phyloP scores from a whole-genome alignment of 169 alveolate genomes.

The Cryptosporidium baileyi region DNA sequence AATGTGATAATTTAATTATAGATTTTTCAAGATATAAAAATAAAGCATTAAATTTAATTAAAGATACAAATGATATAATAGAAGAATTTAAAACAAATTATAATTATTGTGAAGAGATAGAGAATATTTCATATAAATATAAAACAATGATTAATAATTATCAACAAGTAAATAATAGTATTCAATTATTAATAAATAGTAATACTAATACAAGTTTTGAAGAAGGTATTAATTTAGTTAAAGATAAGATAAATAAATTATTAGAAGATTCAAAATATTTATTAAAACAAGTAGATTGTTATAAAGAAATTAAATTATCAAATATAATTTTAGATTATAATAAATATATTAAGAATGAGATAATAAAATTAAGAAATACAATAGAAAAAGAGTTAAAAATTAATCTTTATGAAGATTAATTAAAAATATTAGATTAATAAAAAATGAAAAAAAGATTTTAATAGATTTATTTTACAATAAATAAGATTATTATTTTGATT shows the following conservation, averaged over 20 bases:
- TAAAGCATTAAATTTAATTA: not conserved
- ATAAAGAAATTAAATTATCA: not conserved
- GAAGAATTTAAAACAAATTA: not conserved
- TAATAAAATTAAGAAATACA: constrained; percentile 12
- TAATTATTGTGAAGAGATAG: not conserved
- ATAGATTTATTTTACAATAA: too few relatives aligned
- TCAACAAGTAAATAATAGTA: not conserved
- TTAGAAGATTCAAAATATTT: constrained; percentile 20
- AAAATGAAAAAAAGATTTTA: too few relatives aligned
- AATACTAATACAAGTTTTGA: not conserved
- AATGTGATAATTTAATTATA: constrained; percentile 13
- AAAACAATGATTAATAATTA: not conserved
- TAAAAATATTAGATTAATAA: too few relatives aligned
- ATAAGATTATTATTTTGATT: too few relatives aligned
- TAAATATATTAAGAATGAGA: not conserved
- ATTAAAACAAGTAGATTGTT: constrained; percentile 5
- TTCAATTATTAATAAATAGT: not conserved
- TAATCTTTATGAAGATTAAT: not conserved
- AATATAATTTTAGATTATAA: not conserved
- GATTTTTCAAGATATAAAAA: constrained; percentile 8
- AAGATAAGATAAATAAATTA: not conserved
- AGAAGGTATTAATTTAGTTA: not conserved
- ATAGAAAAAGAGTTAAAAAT: constrained; percentile 32
- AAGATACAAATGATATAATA: not conserved
- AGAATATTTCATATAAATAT: constrained; percentile 13